Conservation (phyloP, 2,329 filamentous ascomycete species). For the Neopestalotiopsis sp. region DNA sequence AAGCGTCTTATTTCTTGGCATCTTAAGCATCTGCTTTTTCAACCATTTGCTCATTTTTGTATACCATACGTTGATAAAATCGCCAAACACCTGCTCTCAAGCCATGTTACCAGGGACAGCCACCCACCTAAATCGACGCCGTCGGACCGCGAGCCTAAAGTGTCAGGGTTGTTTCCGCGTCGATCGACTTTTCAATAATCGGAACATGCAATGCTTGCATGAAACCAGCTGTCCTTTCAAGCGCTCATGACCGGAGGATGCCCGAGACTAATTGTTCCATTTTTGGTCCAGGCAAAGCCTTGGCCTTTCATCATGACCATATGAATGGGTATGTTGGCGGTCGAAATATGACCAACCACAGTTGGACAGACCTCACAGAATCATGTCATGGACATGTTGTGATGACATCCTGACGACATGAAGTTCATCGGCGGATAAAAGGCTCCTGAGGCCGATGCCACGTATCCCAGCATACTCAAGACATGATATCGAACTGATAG, state of each 20-base stretch:
- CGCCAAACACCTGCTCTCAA: not conserved
- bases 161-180: not conserved
- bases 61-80: not conserved
- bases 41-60: not conserved
- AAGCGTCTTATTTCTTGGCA: not conserved
- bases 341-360: too few relatives aligned
- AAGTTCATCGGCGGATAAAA: not conserved
- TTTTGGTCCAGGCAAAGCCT: not conserved
- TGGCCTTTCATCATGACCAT: not conserved
- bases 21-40: not conserved
- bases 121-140: not conserved
- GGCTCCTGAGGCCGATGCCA: not conserved
- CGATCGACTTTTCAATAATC: not conserved
- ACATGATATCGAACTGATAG: too few relatives aligned
- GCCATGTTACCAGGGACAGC: not conserved
- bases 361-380: too few relatives aligned
- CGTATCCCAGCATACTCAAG: too few relatives aligned
- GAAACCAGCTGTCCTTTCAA: not conserved
- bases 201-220: slow-evolving; percentile 1
- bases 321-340: too few relatives aligned
- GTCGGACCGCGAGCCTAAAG: not conserved
- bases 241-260: not conserved
- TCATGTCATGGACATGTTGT: too few relatives aligned
- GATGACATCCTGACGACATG: too few relatives aligned
- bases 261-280: not conserved